These are phyloP conservation scores for Kwoniella shivajii DNA, from an alignment of 1,284 basidiomycete species.

Conservation along the genomic window DNA sequence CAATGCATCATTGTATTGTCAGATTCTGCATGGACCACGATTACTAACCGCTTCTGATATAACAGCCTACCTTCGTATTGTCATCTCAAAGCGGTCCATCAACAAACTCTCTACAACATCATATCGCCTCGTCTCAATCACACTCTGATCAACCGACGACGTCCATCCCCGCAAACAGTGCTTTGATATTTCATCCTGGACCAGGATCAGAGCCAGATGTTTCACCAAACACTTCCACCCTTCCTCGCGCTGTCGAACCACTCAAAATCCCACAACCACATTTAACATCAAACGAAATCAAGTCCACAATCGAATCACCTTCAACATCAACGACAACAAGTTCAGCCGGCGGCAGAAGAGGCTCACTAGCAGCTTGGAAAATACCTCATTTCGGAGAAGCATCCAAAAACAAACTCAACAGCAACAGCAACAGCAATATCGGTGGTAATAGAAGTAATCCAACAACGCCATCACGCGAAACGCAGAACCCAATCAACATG, in stretches of 20 bases:
- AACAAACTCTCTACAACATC: background rate
- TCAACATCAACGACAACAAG: background rate
- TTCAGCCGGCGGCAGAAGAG: slow-evolving; percentile 1
- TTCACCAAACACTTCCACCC: slow-evolving; percentile 4
- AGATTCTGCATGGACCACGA: background rate
- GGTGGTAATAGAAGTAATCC: slow-evolving; percentile 1
- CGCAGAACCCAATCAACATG: background rate
- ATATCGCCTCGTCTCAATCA: slow-evolving; percentile 9
- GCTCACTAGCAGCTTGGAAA: slow-evolving; percentile 3
- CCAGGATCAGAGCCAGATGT: slow-evolving; percentile 4
- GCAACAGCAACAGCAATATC: background rate
- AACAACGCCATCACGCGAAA: background rate
- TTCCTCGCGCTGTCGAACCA: slow-evolving; percentile 7
- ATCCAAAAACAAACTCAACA: background rate
- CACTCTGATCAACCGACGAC: background rate
- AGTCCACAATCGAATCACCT: background rate
- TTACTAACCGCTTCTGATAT: background rate
- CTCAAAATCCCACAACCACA: slow-evolving; percentile 3
- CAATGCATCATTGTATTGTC: background rate
- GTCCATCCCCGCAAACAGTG: background rate
- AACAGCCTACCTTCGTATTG: no score
- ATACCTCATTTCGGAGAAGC: background rate
- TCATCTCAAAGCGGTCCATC: background rate
- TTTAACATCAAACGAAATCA: background rate
- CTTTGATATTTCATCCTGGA: slow-evolving; percentile 4